phyloP scores from a whole-genome alignment of 768 basidiomycete genomes.

The Amanita pseudoporphyria region DNA sequence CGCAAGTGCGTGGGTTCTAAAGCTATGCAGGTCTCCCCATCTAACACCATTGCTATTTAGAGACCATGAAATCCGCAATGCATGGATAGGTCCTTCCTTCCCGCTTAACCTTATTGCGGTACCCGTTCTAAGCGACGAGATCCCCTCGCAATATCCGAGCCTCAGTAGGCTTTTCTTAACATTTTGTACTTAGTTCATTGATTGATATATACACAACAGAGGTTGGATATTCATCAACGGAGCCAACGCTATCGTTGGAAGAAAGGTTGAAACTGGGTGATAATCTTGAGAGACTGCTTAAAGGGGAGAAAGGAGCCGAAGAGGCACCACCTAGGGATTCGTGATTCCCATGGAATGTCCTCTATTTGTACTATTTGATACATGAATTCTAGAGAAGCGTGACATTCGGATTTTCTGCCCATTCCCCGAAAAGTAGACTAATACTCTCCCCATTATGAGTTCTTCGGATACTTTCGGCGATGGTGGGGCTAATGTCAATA shows the following conservation, averaged over 20 bases:
- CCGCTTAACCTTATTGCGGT: constrained; percentile 55
- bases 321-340: constrained; percentile 37
- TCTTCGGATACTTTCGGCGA: constrained; percentile 93
- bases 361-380: constrained; percentile 17
- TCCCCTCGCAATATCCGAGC: constrained; percentile 64
- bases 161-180: constrained; percentile 36
- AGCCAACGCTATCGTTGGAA: constrained; percentile 42
- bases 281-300: constrained; percentile 49
- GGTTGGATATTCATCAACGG: constrained; percentile 57
- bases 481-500: constrained; percentile 84
- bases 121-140: constrained; percentile 35
- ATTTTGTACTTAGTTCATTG: not conserved
- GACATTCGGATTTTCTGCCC: constrained; percentile 45
- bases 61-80: constrained; percentile 60
- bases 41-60: constrained; percentile 22
- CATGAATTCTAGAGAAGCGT: constrained; percentile 22
- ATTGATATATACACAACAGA: constrained; percentile 27
- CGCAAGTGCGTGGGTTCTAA: constrained; percentile 32
- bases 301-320: constrained; percentile 59
- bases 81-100: constrained; percentile 68
- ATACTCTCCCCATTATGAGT: constrained; percentile 94
- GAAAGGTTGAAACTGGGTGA: constrained; percentile 53
- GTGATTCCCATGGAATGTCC: not conserved
- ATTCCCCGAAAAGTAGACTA: constrained; percentile 79
- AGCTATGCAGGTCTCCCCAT: not conserved